A percentile compares a stretch with the other conserved stretches of the same genome.
Evolutionary conservation across 2,329 filamentous ascomycete species (phyloP).

Genomic region (Coniella lustricola): DNA sequence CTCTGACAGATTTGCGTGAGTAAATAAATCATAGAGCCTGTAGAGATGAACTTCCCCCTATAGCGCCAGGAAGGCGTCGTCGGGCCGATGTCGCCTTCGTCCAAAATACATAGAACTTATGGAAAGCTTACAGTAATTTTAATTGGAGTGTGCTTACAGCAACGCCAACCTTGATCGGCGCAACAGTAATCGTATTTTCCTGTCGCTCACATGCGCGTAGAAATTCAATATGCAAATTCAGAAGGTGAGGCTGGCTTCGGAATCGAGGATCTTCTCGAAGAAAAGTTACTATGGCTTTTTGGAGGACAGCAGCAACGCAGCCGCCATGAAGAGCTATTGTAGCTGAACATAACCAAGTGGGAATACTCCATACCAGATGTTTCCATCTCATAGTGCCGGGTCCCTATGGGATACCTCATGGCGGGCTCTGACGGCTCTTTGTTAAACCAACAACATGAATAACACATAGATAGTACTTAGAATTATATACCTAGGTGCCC

Average conservation of each 20-base stretch:
- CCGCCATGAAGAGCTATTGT: constrained; percentile 22
- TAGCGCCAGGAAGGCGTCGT: background rate
- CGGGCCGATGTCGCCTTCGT: constrained; percentile 20
- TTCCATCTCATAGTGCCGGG: too few species aligned
- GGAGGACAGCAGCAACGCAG: constrained; percentile 20
- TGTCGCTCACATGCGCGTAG: constrained; percentile 19
- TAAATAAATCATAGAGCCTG: too few species aligned
- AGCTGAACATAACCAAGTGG: too few species aligned
- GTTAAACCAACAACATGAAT: too few species aligned
- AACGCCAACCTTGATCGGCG: constrained; percentile 18
- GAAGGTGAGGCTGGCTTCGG: constrained; percentile 20
- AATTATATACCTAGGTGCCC: too few species aligned
- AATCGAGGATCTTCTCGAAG: constrained; percentile 14
- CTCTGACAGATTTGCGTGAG: too few species aligned
- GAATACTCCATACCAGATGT: too few species aligned
- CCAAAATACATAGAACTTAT: constrained; percentile 16
- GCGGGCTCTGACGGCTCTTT: too few species aligned
- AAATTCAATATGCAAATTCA: constrained; percentile 23
- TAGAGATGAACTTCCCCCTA: background rate
- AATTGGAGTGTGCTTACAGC: constrained; percentile 20
- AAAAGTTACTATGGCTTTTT: constrained; percentile 19
- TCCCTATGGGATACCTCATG: too few species aligned
- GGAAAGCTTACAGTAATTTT: constrained; percentile 11
- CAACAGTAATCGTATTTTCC: constrained; percentile 19
- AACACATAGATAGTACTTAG: too few species aligned